Evolutionary conservation across 306 rosid genomes (phyloP).

Genomic region (Lablab purpureus): DNA sequence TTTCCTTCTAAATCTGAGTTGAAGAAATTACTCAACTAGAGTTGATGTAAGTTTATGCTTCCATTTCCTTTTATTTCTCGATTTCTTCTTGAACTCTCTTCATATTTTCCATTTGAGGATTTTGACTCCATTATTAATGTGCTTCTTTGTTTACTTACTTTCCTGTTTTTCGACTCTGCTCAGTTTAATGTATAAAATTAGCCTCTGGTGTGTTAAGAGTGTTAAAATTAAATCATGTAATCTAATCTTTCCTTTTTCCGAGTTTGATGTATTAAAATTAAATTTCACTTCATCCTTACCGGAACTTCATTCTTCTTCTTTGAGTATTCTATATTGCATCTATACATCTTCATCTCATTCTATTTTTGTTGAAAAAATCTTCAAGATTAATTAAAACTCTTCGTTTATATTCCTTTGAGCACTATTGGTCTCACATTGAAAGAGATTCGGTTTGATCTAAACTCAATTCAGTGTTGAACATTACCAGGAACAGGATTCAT

Average conservation of each 20-base stretch:
- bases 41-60: slow-evolving; percentile 50
- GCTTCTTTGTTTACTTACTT: not conserved
- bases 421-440: not conserved
- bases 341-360: not conserved
- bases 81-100: not conserved
- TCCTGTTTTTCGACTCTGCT: slow-evolving; percentile 32
- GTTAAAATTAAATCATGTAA: not conserved
- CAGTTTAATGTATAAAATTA: slow-evolving; percentile 34
- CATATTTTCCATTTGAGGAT: slow-evolving; percentile 40
- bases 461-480: not conserved
- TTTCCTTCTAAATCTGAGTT: slow-evolving; percentile 37
- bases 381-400: slow-evolving; percentile 12
- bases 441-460: not conserved
- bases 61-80: slow-evolving; percentile 25
- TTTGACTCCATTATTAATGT: not conserved
- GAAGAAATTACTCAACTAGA: slow-evolving; percentile 26
- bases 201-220: not conserved
- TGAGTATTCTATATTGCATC: slow-evolving; percentile 17
- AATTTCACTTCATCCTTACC: not conserved
- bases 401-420: slow-evolving; percentile 6
- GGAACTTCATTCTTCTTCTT: not conserved
- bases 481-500: not conserved
- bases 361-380: not conserved
- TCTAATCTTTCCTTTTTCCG: slow-evolving; percentile 36
- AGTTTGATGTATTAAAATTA: slow-evolving; percentile 29